Conservation (phyloP, 495 filamentous ascomycete species). For the Penicillium parvum region DNA sequence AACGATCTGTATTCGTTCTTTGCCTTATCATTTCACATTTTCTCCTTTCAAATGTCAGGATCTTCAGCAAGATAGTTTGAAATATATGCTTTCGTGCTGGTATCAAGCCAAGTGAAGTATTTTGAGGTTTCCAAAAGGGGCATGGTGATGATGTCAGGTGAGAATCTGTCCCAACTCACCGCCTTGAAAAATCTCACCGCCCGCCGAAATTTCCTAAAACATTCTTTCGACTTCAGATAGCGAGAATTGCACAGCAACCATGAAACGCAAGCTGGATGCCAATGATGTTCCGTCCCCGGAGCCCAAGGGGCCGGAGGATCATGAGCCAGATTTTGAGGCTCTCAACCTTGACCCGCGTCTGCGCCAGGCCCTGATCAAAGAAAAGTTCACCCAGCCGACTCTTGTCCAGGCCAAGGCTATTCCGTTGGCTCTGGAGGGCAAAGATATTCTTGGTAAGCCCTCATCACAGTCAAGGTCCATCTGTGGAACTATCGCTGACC, state of each 20-base stretch:
- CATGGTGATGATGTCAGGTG: conserved; percentile 5
- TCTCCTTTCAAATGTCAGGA: no score
- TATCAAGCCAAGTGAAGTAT: no score
- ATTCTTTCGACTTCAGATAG: conserved; percentile 13
- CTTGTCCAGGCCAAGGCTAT: conserved; percentile 82
- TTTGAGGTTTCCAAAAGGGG: conserved; percentile 7
- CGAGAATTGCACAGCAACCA: conserved; percentile 28
- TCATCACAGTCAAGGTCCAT: not conserved
- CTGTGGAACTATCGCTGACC: conserved; percentile 18
- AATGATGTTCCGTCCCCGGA: conserved; percentile 51
- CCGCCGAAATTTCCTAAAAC: conserved; percentile 41
- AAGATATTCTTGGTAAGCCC: conserved; percentile 71
- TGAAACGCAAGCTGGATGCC: conserved; percentile 64
- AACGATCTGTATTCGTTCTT: no score
- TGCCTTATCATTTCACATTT: no score
- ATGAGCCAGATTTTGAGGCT: conserved; percentile 37
- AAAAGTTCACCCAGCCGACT: conserved; percentile 80
- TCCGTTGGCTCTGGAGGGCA: conserved; percentile 82
- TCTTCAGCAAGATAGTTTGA: no score
- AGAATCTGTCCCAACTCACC: conserved; percentile 13
- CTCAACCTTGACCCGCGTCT: conserved; percentile 79
- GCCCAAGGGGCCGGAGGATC: conserved; percentile 20
- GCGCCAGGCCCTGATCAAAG: conserved; percentile 77
- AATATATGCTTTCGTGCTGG: no score
- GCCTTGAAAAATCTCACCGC: conserved; percentile 37